Conservation (phyloP, 2,329 filamentous ascomycete genomes). For the Colletotrichum orbiculare region DNA sequence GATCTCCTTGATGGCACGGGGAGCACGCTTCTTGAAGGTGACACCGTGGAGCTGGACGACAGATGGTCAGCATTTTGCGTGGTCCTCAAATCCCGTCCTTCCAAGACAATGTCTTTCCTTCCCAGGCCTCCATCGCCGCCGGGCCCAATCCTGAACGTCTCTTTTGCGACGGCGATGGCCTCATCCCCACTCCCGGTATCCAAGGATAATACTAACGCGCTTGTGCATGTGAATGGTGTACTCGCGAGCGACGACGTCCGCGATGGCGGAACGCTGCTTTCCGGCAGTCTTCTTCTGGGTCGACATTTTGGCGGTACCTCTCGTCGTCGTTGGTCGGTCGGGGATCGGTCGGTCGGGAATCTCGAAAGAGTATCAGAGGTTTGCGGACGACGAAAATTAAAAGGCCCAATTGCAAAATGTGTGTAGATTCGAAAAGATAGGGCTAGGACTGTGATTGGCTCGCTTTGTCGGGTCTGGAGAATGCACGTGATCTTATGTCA, state of each 20-base stretch:
- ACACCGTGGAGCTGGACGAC: constrained; percentile 87
- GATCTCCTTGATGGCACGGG: constrained; percentile 99
- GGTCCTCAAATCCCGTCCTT: constrained; percentile 1
- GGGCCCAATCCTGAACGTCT: neutral
- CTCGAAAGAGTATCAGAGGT: constrained; percentile 36
- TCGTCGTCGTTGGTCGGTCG: constrained; percentile 32
- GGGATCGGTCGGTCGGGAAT: constrained; percentile 31
- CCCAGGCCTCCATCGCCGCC: constrained; percentile 3
- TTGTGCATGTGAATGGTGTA: constrained; percentile 99
- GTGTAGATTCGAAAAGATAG: constrained; percentile 34
- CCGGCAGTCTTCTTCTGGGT: constrained; percentile 72
- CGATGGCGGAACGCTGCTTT: constrained; percentile 91
- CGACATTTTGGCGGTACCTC: constrained; percentile 66
- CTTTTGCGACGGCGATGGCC: constrained; percentile 38
- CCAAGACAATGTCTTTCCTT: neutral
- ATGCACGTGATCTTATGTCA: constrained; percentile 18
- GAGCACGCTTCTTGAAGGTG: constrained; percentile 99
- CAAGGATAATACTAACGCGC: constrained; percentile 59
- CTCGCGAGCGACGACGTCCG: constrained; percentile 98
- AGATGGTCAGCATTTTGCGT: constrained; percentile 47
- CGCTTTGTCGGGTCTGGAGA: neutral
- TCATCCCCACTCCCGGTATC: neutral
- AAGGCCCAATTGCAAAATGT: constrained; percentile 34
- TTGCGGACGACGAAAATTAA: constrained; percentile 14
- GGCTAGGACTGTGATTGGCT: constrained; percentile 22